Evolutionary conservation across 2,329 filamentous ascomycete species (phyloP), one percentile per base, ranked within the genome.

Genomic region (Aspergillus fischeri): DNA sequence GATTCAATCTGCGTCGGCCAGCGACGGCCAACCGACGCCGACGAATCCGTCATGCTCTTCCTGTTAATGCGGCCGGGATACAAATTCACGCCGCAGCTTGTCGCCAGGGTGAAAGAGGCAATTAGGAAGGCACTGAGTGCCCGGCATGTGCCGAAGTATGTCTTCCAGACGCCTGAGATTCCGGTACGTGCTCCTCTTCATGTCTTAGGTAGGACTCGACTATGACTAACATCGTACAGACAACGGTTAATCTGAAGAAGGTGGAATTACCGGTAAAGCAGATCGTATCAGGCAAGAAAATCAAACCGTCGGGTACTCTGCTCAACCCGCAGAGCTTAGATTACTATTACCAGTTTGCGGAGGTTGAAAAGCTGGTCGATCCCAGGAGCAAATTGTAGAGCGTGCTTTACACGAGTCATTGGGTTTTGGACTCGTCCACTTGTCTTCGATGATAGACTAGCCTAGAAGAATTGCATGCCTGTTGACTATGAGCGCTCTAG

Each of bases 1-100:
- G 91, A 94, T 67, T 86, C 86, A n/a, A 80, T 94, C 28, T 93
- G 90, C 56, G 89, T 94, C 0, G 91, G 91, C 0, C 90, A 93
- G 74, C 77, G 90, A 21, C 75, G 91, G 28, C 84, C 85, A 1
- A 65, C 75, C 9, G 84, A 86, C 63, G 63, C 64, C 4, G 84
- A 86, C 63, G 84, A 86, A 67, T 79, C 75, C 1, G 83, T 87
- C 0, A 75, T 87, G 66, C 63, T 87, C 28, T 86, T 86, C 65
- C 68, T 86, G 59, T 71, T 84, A 56, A 84, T 86, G 83, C 80
- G 78, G 51, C 81, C 83, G 0, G 88, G 86, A 0, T 67, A 79
- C 32, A 73, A 67, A 24, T 86, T 91, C 61, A 83, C 81, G 5
- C 61, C 73, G 54, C 55, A 73, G 27, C 68, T 93, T 51, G 84